Conservation (phyloP, 108 stramenopile species). For the Cylindrotheca closterium region DNA sequence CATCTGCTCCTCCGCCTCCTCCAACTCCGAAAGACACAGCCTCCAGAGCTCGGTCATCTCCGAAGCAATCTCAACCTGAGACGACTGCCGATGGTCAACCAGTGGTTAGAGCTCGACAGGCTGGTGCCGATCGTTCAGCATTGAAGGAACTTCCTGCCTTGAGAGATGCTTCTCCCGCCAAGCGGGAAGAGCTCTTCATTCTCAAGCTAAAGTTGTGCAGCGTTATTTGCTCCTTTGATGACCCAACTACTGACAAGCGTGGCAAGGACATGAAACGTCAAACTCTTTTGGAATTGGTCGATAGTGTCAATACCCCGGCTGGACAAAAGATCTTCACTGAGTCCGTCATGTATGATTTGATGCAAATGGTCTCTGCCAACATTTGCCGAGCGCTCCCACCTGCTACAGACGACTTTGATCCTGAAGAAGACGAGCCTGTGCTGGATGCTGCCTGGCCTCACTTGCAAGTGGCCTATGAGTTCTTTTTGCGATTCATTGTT, state of each 20-base stretch:
- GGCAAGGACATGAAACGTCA: slow-evolving; percentile 96
- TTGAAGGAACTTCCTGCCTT: slow-evolving; percentile 78
- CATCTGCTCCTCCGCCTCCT: not conserved
- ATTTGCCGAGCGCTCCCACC: slow-evolving; percentile 97
- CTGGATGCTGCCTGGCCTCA: slow-evolving; percentile 99
- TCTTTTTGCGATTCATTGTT: slow-evolving; percentile 98
- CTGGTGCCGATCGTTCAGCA: slow-evolving; percentile 40
- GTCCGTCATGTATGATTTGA: slow-evolving; percentile 88
- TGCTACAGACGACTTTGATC: slow-evolving; percentile 97
- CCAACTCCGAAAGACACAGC: not conserved
- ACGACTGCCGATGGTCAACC: not conserved
- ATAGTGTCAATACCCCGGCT: slow-evolving; percentile 96
- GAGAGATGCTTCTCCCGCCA: slow-evolving; percentile 78
- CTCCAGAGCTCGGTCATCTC: not conserved
- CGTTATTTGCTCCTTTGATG: slow-evolving; percentile 87
- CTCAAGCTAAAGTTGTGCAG: slow-evolving; percentile 84
- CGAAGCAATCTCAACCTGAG: not conserved
- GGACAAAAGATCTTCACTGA: slow-evolving; percentile 99
- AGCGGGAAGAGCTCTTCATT: slow-evolving; percentile 87
- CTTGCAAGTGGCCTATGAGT: slow-evolving; percentile 98
- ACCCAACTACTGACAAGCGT: slow-evolving; percentile 81
- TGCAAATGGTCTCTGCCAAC: slow-evolving; percentile 92
- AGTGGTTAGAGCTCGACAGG: slow-evolving; percentile 23
- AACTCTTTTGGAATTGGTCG: slow-evolving; percentile 96
- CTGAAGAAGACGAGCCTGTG: slow-evolving; percentile 99